Conservation (phyloP, 1,139 yeast species). For the Taphrina communis region DNA sequence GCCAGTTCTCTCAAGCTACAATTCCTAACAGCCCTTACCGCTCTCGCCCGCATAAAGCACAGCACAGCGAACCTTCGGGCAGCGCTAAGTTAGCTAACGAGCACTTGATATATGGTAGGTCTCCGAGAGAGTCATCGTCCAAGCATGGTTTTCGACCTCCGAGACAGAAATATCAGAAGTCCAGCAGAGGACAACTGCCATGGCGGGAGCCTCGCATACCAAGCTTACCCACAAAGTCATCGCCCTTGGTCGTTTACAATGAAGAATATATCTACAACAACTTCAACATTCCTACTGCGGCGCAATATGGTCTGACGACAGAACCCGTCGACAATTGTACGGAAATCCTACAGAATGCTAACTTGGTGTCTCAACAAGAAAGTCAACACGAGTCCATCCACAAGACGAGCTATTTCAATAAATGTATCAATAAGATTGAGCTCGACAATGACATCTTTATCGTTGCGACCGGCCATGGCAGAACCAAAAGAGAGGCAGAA, state of each 20-base stretch:
- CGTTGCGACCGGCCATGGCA: conserved; percentile 34
- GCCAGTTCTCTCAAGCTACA: neutral
- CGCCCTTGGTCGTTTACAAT: neutral
- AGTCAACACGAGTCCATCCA: neutral
- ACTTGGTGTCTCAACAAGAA: neutral
- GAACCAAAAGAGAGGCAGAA: conserved; percentile 16
- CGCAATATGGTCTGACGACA: conserved; percentile 18
- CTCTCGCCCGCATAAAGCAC: neutral
- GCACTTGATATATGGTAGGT: conserved; percentile 1
- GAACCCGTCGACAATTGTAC: conserved; percentile 30
- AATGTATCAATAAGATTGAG: conserved; percentile 7
- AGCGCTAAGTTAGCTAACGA: neutral
- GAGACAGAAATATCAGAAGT: neutral
- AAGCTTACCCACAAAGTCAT: neutral
- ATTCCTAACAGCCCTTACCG: neutral
- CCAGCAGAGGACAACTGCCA: conserved; percentile 3
- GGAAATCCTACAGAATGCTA: conserved; percentile 17
- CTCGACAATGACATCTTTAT: conserved; percentile 15
- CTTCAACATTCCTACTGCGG: conserved; percentile 21
- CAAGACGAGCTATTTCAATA: neutral
- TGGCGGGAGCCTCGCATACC: neutral
- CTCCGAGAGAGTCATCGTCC: neutral
- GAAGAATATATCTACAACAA: conserved; percentile 36
- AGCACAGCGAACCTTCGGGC: neutral
- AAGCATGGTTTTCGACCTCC: neutral